A percentile compares a stretch with the other conserved stretches of the same genome.
phyloP scores from a whole-genome alignment of 2,329 filamentous ascomycete species.

The Emericellopsis atlantica region DNA sequence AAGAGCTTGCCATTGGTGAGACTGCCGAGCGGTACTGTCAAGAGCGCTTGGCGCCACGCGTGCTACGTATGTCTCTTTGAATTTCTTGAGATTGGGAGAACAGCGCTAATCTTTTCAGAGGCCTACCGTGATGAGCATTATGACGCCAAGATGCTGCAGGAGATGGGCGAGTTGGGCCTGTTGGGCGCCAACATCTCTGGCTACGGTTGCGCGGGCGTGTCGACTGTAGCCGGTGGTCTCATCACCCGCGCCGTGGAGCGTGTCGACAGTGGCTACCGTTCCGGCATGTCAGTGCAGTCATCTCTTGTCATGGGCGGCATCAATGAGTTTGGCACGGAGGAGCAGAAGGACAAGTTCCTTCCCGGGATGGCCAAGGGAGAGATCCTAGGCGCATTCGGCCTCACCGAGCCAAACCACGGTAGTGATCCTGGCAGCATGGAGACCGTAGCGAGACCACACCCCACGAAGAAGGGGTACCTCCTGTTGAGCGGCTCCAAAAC shows the following conservation, averaged over 20 bases:
- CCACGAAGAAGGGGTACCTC: conserved; percentile 71
- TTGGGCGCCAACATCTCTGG: conserved; percentile 77
- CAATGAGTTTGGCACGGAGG: conserved; percentile 72
- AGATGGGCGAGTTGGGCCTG: conserved; percentile 89
- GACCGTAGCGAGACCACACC: conserved; percentile 71
- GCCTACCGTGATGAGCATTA: conserved; percentile 78
- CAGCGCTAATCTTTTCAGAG: conserved; percentile 33
- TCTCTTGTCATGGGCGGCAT: conserved; percentile 92
- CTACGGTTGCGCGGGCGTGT: conserved; percentile 79
- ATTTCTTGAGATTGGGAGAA: neutral
- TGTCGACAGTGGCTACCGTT: conserved; percentile 84
- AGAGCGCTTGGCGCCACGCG: conserved; percentile 71
- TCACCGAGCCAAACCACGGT: conserved; percentile 89
- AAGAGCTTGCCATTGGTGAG: conserved; percentile 80
- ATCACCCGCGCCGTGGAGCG: conserved; percentile 86
- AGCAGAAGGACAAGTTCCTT: conserved; percentile 76
- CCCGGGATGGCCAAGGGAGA: conserved; percentile 74
- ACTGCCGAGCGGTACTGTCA: conserved; percentile 92
- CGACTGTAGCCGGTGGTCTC: conserved; percentile 75
- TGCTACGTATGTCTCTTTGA: conserved; percentile 52
- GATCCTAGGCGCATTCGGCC: conserved; percentile 71
- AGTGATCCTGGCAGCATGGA: conserved; percentile 90
- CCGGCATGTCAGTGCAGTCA: conserved; percentile 86
- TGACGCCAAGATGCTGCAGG: conserved; percentile 71
- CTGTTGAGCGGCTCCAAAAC: conserved; percentile 75